phyloP scores from a whole-genome alignment of 108 stramenopile species.

The Licmophora abbreviata region DNA sequence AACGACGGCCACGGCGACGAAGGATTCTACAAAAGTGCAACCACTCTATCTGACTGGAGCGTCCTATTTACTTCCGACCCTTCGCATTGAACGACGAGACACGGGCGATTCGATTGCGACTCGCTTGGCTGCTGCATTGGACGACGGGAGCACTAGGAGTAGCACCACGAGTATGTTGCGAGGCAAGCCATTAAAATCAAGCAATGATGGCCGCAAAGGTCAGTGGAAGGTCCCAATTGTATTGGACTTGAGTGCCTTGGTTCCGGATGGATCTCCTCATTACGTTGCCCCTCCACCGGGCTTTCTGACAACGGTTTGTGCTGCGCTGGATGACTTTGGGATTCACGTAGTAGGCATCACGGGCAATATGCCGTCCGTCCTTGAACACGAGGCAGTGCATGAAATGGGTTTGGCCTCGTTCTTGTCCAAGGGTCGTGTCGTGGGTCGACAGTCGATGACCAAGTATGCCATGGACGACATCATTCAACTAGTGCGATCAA shows the following conservation, averaged over 20 bases:
- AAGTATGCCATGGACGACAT: not conserved
- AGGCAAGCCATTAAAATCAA: no score
- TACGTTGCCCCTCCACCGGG: not conserved
- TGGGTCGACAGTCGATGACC: not conserved
- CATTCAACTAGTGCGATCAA: not conserved
- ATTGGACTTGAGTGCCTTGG: not conserved
- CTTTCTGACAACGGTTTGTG: not conserved
- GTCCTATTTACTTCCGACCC: not conserved
- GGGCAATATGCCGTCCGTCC: not conserved
- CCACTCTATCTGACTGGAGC: not conserved
- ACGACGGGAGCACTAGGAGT: not conserved
- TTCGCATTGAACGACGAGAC: not conserved
- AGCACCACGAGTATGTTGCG: not conserved
- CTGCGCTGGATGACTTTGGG: not conserved
- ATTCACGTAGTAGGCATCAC: not conserved
- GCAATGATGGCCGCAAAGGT: not conserved
- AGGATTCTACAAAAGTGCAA: not conserved
- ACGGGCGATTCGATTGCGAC: not conserved
- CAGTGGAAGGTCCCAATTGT: not conserved
- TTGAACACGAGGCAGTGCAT: not conserved
- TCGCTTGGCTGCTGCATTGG: not conserved
- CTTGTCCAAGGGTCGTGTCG: not conserved
- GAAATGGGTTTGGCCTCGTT: not conserved
- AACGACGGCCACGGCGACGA: no score
- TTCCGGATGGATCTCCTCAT: conserved; percentile 4